Conservation (phyloP, 2,329 filamentous ascomycete species). For the Ambrosiella beaveri region DNA sequence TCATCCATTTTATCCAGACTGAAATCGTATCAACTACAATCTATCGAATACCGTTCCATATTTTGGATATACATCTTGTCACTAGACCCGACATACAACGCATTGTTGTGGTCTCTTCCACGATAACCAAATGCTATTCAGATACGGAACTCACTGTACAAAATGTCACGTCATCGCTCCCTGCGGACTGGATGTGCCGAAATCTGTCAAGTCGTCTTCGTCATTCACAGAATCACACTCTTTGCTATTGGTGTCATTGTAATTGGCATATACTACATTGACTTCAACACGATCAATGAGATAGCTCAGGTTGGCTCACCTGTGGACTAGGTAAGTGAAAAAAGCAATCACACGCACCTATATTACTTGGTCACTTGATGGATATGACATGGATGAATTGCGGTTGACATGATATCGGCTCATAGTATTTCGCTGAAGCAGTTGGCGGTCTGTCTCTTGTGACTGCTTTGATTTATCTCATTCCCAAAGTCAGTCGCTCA, state of each 20-base stretch:
- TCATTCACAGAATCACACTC: constrained; percentile 8
- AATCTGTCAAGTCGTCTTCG: background rate
- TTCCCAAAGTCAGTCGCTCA: constrained; percentile 7
- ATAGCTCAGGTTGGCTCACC: constrained; percentile 2
- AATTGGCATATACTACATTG: constrained; percentile 9
- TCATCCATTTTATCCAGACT: too few relatives aligned
- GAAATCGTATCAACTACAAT: too few relatives aligned
- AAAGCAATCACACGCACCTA: background rate
- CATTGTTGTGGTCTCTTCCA: too few relatives aligned
- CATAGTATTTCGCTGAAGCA: constrained; percentile 9
- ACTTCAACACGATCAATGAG: constrained; percentile 6
- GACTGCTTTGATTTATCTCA: constrained; percentile 11
- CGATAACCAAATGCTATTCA: background rate
- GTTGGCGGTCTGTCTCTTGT: constrained; percentile 7
- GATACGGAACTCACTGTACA: background rate
- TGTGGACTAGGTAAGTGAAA: constrained; percentile 8
- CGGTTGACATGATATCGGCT: background rate
- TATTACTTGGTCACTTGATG: background rate
- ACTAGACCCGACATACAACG: too few relatives aligned
- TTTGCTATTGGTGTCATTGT: constrained; percentile 10
- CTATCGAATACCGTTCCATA: too few relatives aligned
- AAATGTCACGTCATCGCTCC: background rate
- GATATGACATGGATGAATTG: background rate
- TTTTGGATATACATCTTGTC: too few relatives aligned
- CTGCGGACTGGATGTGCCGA: background rate